Evolutionary conservation across 805 yeast species (phyloP).

Genomic region (Candida glaebosa): DNA sequence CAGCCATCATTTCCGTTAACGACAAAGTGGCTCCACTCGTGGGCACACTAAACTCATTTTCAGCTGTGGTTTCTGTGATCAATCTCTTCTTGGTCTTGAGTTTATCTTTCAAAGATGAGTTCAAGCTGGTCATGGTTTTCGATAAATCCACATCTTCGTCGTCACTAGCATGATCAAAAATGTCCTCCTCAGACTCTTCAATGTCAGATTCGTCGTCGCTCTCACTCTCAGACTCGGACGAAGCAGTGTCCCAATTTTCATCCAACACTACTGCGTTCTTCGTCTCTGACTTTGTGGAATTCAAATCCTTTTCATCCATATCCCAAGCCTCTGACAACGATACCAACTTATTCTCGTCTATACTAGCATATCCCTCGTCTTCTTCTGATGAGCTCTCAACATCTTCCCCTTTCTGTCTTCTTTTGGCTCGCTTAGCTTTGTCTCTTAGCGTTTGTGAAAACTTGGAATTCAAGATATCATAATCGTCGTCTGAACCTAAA

Average conservation of each 20-base stretch:
- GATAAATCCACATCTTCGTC: constrained; percentile 53
- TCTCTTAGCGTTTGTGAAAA: constrained; percentile 70
- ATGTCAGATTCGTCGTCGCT: constrained; percentile 26
- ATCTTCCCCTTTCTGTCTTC: constrained; percentile 25
- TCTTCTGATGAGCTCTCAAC: constrained; percentile 36
- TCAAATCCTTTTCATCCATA: constrained; percentile 54
- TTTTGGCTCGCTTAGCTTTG: constrained; percentile 35
- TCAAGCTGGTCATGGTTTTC: constrained; percentile 42
- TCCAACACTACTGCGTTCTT: constrained; percentile 26
- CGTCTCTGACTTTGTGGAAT: constrained; percentile 15
- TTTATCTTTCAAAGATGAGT: constrained; percentile 31
- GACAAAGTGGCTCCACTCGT: constrained; percentile 57
- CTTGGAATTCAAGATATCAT: constrained; percentile 58
- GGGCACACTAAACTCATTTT: constrained; percentile 69
- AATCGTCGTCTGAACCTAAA: constrained; percentile 75
- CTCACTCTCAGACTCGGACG: constrained; percentile 18
- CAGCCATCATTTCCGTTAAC: constrained; percentile 71
- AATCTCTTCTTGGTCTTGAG: constrained; percentile 42
- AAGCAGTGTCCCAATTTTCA: constrained; percentile 28
- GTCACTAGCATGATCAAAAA: constrained; percentile 31
- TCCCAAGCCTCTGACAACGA: constrained; percentile 91
- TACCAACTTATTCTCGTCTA: constrained; percentile 72
- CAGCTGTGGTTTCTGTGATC: constrained; percentile 54
- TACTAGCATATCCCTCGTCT: constrained; percentile 65
- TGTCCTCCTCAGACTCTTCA: constrained; percentile 25